Evolutionary conservation across 2,329 filamentous ascomycete genomes (phyloP).

Genomic region (Exophiala xenobiotica): DNA sequence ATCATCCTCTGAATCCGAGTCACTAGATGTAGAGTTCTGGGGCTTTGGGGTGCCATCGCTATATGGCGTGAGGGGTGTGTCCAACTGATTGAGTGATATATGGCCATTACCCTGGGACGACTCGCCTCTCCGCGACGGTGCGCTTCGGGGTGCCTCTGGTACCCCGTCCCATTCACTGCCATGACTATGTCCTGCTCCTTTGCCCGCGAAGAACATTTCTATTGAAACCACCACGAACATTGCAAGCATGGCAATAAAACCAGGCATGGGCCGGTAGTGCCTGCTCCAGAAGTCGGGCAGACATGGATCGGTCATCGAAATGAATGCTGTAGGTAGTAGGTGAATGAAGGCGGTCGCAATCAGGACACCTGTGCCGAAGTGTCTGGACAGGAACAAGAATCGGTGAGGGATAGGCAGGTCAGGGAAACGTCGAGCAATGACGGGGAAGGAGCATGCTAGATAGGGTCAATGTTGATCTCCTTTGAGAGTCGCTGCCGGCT

Average conservation of each 20-base stretch:
- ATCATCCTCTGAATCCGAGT: conserved; percentile 61
- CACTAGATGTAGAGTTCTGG: conserved; percentile 28
- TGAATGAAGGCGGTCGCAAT: conserved; percentile 85
- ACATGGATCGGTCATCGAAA: conserved; percentile 66
- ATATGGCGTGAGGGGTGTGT: conserved; percentile 18
- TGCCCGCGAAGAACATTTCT: conserved; percentile 66
- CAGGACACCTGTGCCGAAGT: conserved; percentile 81
- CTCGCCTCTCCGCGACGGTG: not conserved
- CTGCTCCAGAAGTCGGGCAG: conserved; percentile 47
- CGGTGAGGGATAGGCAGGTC: conserved; percentile 58
- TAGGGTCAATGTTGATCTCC: conserved; percentile 9
- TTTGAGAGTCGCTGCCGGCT: conserved; percentile 24
- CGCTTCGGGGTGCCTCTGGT: conserved; percentile 1
- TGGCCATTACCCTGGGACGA: conserved; percentile 18
- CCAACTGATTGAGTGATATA: conserved; percentile 16
- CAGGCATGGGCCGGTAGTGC: conserved; percentile 49
- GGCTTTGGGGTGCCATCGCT: conserved; percentile 17
- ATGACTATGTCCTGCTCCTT: conserved; percentile 61
- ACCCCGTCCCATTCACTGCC: conserved; percentile 51
- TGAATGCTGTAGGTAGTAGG: conserved; percentile 66
- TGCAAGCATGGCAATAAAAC: conserved; percentile 47
- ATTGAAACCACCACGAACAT: conserved; percentile 52
- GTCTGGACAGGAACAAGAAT: conserved; percentile 66
- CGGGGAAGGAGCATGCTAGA: conserved; percentile 64
- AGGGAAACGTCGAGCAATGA: conserved; percentile 61